A percentile compares a stretch with the other conserved stretches of the same genome.
Conservation (phyloP, 2,329 filamentous ascomycete genomes). For the Bipolaris gigantea region DNA sequence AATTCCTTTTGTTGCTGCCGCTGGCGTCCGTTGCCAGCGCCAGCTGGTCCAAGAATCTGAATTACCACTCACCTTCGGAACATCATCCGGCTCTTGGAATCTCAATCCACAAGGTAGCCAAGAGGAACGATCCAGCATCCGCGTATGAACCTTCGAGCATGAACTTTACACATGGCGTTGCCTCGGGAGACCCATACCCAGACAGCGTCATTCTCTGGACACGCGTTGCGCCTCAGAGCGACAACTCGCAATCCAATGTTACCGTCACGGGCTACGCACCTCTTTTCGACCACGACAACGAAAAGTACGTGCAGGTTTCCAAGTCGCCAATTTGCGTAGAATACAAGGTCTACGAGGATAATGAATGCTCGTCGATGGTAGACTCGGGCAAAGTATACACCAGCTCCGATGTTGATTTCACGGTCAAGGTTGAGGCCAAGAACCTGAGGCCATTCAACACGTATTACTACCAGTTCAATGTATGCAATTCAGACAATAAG, state of each 20-base stretch:
- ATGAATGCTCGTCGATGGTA: conserved; percentile 52
- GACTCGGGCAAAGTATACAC: conserved; percentile 66
- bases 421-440: conserved; percentile 65
- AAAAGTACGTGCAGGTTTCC: conserved; percentile 56
- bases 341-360: conserved; percentile 61
- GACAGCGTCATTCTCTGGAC: conserved; percentile 43
- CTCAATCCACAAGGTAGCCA: conserved; percentile 63
- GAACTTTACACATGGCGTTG: conserved; percentile 51
- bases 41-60: conserved; percentile 57
- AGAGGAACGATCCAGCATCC: conserved; percentile 48
- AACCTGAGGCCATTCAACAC: conserved; percentile 64
- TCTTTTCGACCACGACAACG: conserved; percentile 57
- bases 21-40: conserved; percentile 23
- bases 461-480: conserved; percentile 71
- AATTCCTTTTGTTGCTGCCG: conserved; percentile 25
- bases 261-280: conserved; percentile 61
- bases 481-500: conserved; percentile 64
- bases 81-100: conserved; percentile 66
- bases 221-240: conserved; percentile 41
- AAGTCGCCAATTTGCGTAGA: conserved; percentile 68
- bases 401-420: conserved; percentile 74
- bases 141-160: conserved; percentile 27
- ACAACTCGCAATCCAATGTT: conserved; percentile 48
- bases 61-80: conserved; percentile 68
- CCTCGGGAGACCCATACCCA: conserved; percentile 51